A percentile compares a stretch with the other conserved stretches of the same genome.
phyloP scores from a whole-genome alignment of 169 alveolate species.

The Cryptosporidium sp. region DNA sequence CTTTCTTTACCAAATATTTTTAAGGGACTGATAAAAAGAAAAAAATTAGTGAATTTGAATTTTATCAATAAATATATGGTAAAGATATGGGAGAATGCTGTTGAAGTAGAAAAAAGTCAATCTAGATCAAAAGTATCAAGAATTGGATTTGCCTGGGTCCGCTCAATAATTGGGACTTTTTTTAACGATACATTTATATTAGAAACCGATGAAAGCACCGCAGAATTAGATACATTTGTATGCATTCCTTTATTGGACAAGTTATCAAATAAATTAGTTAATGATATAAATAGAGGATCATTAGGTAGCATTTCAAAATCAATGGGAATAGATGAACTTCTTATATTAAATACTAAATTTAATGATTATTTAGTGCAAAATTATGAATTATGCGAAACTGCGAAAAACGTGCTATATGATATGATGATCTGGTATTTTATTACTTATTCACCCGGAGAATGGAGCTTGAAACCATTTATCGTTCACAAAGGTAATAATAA shows the following conservation, averaged over 20 bases:
- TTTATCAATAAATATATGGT: neutral
- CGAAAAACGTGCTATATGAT: slow-evolving; percentile 10
- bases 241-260: slow-evolving; percentile 19
- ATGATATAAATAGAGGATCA: slow-evolving; percentile 14
- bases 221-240: slow-evolving; percentile 19
- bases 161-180: slow-evolving; percentile 14
- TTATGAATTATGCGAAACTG: slow-evolving; percentile 11
- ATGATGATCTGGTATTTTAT: slow-evolving; percentile 40
- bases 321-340: slow-evolving; percentile 3
- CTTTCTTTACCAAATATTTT: slow-evolving; percentile 50
- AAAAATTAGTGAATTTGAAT: slow-evolving; percentile 2
- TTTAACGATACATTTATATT: slow-evolving; percentile 1
- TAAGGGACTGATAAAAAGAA: slow-evolving; percentile 16
- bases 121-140: neutral
- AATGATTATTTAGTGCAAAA: slow-evolving; percentile 10
- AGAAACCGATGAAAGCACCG: neutral
- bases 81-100: slow-evolving; percentile 28
- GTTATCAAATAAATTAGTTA: slow-evolving; percentile 13
- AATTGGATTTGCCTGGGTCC: slow-evolving; percentile 45
- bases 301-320: slow-evolving; percentile 24
- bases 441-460: slow-evolving; percentile 26
- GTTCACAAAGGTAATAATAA: neutral
- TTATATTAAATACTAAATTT: neutral
- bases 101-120: neutral
- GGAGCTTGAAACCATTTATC: slow-evolving; percentile 54